These are phyloP conservation scores for Penicillium palitans DNA, from an alignment of 2,329 filamentous ascomycete species.

Conservation along the genomic window DNA sequence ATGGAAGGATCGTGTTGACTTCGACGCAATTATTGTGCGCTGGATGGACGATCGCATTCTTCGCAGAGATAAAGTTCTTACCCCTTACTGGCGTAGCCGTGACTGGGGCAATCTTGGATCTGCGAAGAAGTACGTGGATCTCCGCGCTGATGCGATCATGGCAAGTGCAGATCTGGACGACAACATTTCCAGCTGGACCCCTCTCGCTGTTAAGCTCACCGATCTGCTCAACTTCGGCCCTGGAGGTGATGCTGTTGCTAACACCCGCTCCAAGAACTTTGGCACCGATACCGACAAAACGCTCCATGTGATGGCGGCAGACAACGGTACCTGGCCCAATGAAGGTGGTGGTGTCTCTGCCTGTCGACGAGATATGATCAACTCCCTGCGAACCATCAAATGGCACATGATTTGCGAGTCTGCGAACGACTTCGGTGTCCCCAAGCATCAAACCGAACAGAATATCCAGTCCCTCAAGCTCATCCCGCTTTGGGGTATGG, in stretches of 20 bases:
- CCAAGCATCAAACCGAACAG: constrained; percentile 57
- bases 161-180: constrained; percentile 54
- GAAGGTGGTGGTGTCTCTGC: constrained; percentile 57
- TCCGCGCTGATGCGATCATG: constrained; percentile 52
- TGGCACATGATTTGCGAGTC: constrained; percentile 58
- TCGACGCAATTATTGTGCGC: constrained; percentile 52
- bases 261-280: constrained; percentile 51
- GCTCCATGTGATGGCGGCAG: constrained; percentile 54
- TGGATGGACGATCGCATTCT: constrained; percentile 54
- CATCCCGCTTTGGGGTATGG: constrained; percentile 57
- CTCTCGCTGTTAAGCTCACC: constrained; percentile 53
- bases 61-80: constrained; percentile 48
- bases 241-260: constrained; percentile 55
- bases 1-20: constrained; percentile 49
- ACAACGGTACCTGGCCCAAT: constrained; percentile 56
- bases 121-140: constrained; percentile 48
- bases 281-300: constrained; percentile 51
- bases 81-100: constrained; percentile 49
- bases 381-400: constrained; percentile 54
- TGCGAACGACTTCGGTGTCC: constrained; percentile 57
- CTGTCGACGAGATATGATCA: constrained; percentile 57
- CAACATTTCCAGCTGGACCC: constrained; percentile 55
- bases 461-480: constrained; percentile 57
- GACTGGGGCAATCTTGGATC: constrained; percentile 45
- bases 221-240: constrained; percentile 55